A percentile compares a stretch with the other conserved stretches of the same genome.
phyloP scores from a whole-genome alignment of 768 basidiomycete genomes.

The Rubroboletus satanas region DNA sequence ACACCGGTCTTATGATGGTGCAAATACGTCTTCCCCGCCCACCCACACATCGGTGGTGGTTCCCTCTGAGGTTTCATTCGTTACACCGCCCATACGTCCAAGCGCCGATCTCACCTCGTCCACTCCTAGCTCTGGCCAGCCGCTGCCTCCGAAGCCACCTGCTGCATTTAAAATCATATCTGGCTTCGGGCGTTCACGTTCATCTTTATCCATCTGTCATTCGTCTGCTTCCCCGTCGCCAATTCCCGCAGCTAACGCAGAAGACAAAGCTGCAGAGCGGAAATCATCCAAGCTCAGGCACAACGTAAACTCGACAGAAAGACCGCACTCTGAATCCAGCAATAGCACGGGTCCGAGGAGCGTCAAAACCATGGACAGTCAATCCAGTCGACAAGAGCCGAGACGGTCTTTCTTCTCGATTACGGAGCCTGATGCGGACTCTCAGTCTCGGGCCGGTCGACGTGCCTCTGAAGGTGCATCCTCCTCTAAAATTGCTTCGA shows the following conservation, averaged over 20 bases:
- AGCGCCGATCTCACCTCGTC: conserved; percentile 44
- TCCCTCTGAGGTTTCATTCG: conserved; percentile 55
- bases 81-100: conserved; percentile 44
- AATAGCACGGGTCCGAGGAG: conserved; percentile 57
- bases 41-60: conserved; percentile 35
- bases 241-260: conserved; percentile 18
- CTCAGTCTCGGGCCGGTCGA: conserved; percentile 14
- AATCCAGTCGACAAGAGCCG: conserved; percentile 38
- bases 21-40: conserved; percentile 15
- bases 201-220: conserved; percentile 46
- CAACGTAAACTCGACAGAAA: conserved; percentile 38
- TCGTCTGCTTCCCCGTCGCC: conserved; percentile 32
- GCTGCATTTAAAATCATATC: conserved; percentile 63
- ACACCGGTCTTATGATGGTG: conserved; percentile 48
- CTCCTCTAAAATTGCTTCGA: conserved; percentile 14
- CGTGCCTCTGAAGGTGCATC: conserved; percentile 19
- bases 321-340: conserved; percentile 59
- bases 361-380: conserved; percentile 49
- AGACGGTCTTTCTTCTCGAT: conserved; percentile 35
- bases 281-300: conserved; percentile 37
- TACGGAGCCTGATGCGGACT: conserved; percentile 27
- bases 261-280: conserved; percentile 23
- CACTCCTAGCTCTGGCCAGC: conserved; percentile 20
- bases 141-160: conserved; percentile 40
- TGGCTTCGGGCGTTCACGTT: conserved; percentile 61